Evolutionary conservation across 371 early-diverging fungal species (phyloP), one percentile per base, ranked within the genome.

Genomic region (Mucor indicus): DNA sequence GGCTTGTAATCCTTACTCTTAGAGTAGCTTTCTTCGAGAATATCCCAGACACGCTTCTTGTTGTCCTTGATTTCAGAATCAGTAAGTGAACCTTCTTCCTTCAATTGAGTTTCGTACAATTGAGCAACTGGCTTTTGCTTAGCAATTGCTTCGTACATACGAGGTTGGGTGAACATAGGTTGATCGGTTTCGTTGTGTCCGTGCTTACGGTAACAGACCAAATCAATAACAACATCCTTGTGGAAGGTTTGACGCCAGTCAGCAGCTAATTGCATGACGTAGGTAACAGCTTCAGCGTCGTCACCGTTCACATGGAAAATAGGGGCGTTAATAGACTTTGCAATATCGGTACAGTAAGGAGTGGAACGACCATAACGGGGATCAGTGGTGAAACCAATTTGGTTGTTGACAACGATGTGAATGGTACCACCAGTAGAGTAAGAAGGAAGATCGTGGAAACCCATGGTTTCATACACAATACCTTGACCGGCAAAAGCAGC

Each of bases 181-280:
- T 96, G 94, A 71, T 98, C 98, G 19, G 91, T 90, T 77, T 98
- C 98, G 72, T 98, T 98, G 85, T 98, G 98, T 25, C 98, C 98
- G 52, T 95, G 89, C 57, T 90, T 88, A 53, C 98, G 87, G 84
- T 96, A 98, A 67, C 95, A 91, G 17, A 97, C 92, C 47, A 98
- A 82, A 53, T 98, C 98, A 56, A 98, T 79, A 17, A 98, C 95
- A 44, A 93, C 90, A 74, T 96, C 97, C 64, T 89, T 90, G 77
- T 92, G 91, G 87, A 92, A 97, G 43, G 76, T 89, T 49, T 90
- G 86, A 55, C 98, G 84, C 94, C 93, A 98, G 64, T 96, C 95
- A 36, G 92, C 85, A 29, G 98, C 98, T 37, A 96, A 65, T 67
- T 92, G 86, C 79, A 90, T 89, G 31, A 92, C 90, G 70, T 79